Conservation (phyloP, 2,329 filamentous ascomycete genomes). For the Penicillium sp. region DNA sequence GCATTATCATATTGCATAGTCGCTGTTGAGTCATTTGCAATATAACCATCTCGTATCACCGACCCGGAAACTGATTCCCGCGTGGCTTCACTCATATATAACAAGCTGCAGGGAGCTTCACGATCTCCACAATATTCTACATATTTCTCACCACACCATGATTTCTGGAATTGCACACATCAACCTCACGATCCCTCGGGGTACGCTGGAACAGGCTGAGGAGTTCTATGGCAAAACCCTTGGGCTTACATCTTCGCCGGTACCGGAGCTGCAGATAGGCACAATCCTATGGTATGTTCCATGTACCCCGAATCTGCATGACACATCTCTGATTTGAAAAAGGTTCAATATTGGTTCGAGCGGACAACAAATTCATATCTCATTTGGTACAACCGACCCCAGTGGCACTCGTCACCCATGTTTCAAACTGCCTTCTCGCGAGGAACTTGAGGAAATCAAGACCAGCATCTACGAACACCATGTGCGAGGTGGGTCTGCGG, state of each 20-base stretch:
- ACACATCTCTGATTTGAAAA: neutral
- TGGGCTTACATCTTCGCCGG: conserved; percentile 54
- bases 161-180: conserved; percentile 59
- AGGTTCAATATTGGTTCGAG: conserved; percentile 58
- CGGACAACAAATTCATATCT: conserved; percentile 60
- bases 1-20: neutral
- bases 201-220: conserved; percentile 53
- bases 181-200: conserved; percentile 59
- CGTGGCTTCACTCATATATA: neutral
- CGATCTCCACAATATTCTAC: neutral
- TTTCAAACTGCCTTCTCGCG: conserved; percentile 53
- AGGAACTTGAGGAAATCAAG: conserved; percentile 53
- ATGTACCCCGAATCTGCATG: neutral
- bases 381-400: conserved; percentile 45
- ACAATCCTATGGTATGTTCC: conserved; percentile 55
- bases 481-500: conserved; percentile 49
- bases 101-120: neutral
- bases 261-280: conserved; percentile 55
- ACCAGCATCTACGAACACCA: conserved; percentile 55
- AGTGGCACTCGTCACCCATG: conserved; percentile 58
- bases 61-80: conserved; percentile 10
- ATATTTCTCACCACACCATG: conserved; percentile 33
- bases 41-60: neutral
- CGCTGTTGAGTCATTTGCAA: neutral
- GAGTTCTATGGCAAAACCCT: conserved; percentile 60